Percentiles rank a stretch among this genome's conserved stretches.
phyloP scores from a whole-genome alignment of 2,329 filamentous ascomycete genomes.

The Cladosporium sp. region DNA sequence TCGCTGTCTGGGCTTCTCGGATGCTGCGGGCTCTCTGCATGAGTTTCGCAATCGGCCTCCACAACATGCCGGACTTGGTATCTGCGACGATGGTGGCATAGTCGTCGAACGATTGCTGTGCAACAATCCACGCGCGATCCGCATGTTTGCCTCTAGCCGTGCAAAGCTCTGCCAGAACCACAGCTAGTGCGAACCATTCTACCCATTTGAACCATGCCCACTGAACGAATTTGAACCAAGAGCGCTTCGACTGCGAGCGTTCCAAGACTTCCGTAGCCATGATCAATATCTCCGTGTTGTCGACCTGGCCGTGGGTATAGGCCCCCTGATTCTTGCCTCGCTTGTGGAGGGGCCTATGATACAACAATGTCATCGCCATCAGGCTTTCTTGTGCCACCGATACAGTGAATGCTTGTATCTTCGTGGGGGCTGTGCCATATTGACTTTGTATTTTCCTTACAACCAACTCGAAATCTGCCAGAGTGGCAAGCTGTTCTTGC shows the following conservation, averaged over 20 bases:
- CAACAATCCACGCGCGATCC: not conserved
- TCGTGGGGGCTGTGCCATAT: not conserved
- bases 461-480: not conserved
- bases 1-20: not conserved
- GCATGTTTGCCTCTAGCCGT: not conserved
- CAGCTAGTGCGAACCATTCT: slow-evolving; percentile 4
- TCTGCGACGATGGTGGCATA: not conserved
- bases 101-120: not conserved
- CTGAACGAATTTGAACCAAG: not conserved
- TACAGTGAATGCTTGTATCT: not conserved
- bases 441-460: not conserved
- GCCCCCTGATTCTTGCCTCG: not conserved
- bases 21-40: not conserved
- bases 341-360: not conserved
- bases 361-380: not conserved
- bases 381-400: not conserved
- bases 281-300: not conserved
- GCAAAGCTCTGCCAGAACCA: slow-evolving; percentile 3
- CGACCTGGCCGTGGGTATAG: not conserved
- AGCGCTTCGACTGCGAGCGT: not conserved
- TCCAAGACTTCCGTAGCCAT: not conserved
- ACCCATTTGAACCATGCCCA: slow-evolving; percentile 10
- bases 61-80: not conserved
- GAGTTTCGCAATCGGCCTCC: not conserved
- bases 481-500: not conserved